Conservation (phyloP, 2,329 filamentous ascomycete species). For the Neospermospora avenae region DNA sequence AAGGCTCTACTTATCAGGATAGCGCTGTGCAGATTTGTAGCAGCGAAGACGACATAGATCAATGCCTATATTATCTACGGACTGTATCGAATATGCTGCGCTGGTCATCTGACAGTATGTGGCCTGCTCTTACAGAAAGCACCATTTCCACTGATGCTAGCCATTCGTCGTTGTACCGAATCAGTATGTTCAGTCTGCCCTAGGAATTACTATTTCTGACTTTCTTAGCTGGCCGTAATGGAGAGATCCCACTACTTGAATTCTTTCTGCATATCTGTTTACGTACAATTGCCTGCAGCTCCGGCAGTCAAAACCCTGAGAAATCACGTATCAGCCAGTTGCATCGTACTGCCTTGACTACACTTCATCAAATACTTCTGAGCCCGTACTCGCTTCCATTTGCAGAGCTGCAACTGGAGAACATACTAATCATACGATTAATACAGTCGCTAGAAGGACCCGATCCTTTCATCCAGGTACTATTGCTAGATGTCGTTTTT, state of each 20-base stretch:
- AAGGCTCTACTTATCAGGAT: slow-evolving; percentile 22
- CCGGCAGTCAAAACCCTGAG: slow-evolving; percentile 37
- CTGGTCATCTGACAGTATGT: slow-evolving; percentile 65
- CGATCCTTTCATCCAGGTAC: slow-evolving; percentile 70
- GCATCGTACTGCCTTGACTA: slow-evolving; percentile 65
- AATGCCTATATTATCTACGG: slow-evolving; percentile 75
- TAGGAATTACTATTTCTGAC: slow-evolving; percentile 16
- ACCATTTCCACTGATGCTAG: slow-evolving; percentile 47
- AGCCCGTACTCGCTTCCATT: slow-evolving; percentile 59
- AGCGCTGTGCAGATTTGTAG: slow-evolving; percentile 38
- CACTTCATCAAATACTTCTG: slow-evolving; percentile 66
- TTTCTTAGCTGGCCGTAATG: slow-evolving; percentile 47
- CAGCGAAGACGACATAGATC: slow-evolving; percentile 66
- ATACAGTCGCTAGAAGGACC: slow-evolving; percentile 55
- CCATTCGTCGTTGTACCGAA: slow-evolving; percentile 42
- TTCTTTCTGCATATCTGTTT: slow-evolving; percentile 67
- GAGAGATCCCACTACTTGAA: slow-evolving; percentile 60
- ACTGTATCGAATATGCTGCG: slow-evolving; percentile 71
- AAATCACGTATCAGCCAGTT: slow-evolving; percentile 59
- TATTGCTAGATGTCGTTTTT: slow-evolving; percentile 75
- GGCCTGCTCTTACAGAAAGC: slow-evolving; percentile 66
- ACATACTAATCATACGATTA: slow-evolving; percentile 66
- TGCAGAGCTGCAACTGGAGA: slow-evolving; percentile 64
- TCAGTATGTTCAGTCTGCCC: slow-evolving; percentile 46
- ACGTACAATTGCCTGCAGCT: slow-evolving; percentile 52